phyloP scores from a whole-genome alignment of 2,329 filamentous ascomycete genomes.

The Annulohypoxylon truncatum region DNA sequence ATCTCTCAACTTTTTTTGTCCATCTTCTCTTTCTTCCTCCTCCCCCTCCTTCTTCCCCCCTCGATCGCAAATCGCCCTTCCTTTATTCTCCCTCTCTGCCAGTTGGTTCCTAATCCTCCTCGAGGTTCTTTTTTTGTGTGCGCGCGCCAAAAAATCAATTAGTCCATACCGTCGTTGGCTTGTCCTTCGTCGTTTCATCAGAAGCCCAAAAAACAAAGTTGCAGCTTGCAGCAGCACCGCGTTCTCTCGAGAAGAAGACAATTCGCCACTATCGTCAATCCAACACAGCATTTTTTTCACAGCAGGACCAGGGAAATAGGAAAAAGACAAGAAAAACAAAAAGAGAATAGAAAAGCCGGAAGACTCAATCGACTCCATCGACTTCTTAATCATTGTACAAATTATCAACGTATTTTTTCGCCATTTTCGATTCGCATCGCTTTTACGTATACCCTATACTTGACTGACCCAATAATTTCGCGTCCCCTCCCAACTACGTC shows the following conservation, averaged over 20 bases:
- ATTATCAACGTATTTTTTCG: constrained; percentile 48
- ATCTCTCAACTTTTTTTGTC: constrained; percentile 39
- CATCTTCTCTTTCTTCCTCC: constrained; percentile 49
- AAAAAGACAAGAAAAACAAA: constrained; percentile 47
- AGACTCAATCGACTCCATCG: constrained; percentile 38
- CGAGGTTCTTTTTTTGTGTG: constrained; percentile 47
- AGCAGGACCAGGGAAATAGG: constrained; percentile 44
- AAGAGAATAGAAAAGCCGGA: constrained; percentile 38
- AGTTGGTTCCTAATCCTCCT: constrained; percentile 52
- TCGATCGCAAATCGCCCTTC: constrained; percentile 49
- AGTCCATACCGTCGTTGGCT: constrained; percentile 43
- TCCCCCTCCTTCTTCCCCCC: constrained; percentile 47
- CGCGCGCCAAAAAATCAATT: constrained; percentile 42
- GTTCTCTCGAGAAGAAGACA: constrained; percentile 48
- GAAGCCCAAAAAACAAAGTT: constrained; percentile 43
- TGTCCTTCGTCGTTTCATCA: constrained; percentile 45
- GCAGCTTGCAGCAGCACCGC: constrained; percentile 42
- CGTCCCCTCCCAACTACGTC: constrained; percentile 37
- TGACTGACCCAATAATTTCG: constrained; percentile 42
- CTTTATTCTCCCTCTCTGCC: constrained; percentile 51
- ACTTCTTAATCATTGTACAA: constrained; percentile 54
- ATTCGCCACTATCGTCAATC: constrained; percentile 38
- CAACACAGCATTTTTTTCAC: constrained; percentile 36
- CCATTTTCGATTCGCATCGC: constrained; percentile 46
- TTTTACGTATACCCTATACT: constrained; percentile 44